These are phyloP conservation scores for Trypanosoma platydactyli DNA, from an alignment of 208 protist genomes.

Conservation along the genomic window DNA sequence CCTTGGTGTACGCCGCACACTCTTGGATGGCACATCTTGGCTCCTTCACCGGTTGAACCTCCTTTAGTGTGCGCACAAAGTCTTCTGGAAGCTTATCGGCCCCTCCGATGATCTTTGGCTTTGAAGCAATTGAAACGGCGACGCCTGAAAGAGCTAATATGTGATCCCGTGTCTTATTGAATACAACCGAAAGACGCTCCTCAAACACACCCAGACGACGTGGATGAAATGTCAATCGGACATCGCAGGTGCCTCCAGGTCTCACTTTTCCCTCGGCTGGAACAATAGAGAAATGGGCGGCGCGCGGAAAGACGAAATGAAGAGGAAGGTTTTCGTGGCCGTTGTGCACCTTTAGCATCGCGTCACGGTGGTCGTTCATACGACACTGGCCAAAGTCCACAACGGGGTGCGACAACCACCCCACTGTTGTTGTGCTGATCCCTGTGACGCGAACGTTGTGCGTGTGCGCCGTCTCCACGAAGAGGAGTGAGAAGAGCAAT, in stretches of 20 bases:
- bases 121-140: conserved; percentile 33
- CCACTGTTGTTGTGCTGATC: conserved; percentile 66
- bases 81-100: conserved; percentile 57
- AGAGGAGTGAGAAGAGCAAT: conserved; percentile 69
- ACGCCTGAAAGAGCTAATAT: conserved; percentile 59
- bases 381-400: conserved; percentile 76
- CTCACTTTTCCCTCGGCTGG: conserved; percentile 51
- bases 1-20: conserved; percentile 10
- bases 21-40: neutral
- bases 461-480: conserved; percentile 87
- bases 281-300: conserved; percentile 79
- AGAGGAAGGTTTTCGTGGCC: conserved; percentile 80
- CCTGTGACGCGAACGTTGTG: conserved; percentile 75
- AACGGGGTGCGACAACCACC: conserved; percentile 55
- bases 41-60: conserved; percentile 2
- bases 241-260: conserved; percentile 33
- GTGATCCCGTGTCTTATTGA: conserved; percentile 68
- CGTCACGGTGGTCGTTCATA: conserved; percentile 56
- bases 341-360: conserved; percentile 58
- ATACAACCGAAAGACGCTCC: conserved; percentile 54
- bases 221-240: conserved; percentile 83
- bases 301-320: conserved; percentile 56
- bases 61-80: conserved; percentile 42
- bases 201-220: conserved; percentile 74
- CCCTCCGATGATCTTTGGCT: conserved; percentile 31